Base-by-base conservation (phyloP, 352 stramenopile genomes). In the Phytophthora megakarya region DNA sequence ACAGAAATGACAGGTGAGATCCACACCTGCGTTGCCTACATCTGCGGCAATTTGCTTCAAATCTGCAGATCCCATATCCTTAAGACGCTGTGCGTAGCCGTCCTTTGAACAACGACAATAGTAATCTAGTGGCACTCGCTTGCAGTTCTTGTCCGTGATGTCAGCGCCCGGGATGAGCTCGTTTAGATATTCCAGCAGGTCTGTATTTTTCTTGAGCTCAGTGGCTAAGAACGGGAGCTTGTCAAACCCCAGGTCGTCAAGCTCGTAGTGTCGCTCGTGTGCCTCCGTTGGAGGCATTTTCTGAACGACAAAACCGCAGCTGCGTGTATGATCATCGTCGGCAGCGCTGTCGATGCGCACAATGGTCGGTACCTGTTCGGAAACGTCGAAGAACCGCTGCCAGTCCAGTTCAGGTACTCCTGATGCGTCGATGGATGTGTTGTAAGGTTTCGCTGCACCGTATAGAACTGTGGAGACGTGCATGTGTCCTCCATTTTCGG, bases 1-100 rank as follows among this genome's bases (percentile, higher is more conserved):
- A 68, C 87, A 96, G 39, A 94, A 96, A 73, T 93, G 81, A 51
- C 87, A 96, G 18, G 80, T 90, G 39, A 94, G 67, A 12, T 89
- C 75, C 10, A 96, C 76, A 5, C 82, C 84, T 44, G 78, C 72
- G 22, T 69, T 78, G 19, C 70, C 70, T 9, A 73, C 71, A n/a
- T 84, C 75, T n/a, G 69, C 48, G 15, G 80, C 73, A 43, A 93
- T 76, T 22, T 81, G 49, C 37, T 71, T 51, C 22, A 94, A 54
- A 46, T 90, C 76, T 18, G 71, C 61, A 16, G 50, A 21, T 5
- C 81, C 79, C 37, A 94, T 75, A n/a, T 75, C 71, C 42, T 76
- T 74, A 4, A 93, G 68, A 8, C 78, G 75, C 18, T 68, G 49
- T 3, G 70, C 72, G 35, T 92, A 96, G 18, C 67, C 73, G 33